A percentile compares a stretch with the other conserved stretches of the same genome.
phyloP scores from a whole-genome alignment of 2,329 filamentous ascomycete species.

The Exophiala phaeomuriformis region DNA sequence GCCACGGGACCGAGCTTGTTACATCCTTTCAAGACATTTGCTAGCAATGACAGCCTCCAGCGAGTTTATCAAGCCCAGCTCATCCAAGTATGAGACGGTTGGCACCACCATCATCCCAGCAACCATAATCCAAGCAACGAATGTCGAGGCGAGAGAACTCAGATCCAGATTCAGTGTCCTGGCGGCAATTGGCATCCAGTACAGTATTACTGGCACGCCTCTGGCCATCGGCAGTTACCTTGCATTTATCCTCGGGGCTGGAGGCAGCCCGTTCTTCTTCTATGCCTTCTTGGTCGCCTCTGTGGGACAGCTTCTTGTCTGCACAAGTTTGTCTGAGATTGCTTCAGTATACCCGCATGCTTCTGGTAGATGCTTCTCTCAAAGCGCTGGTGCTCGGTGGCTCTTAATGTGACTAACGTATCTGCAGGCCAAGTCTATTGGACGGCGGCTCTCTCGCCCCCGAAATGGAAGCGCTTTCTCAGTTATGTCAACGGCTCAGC shows the following conservation, averaged over 20 bases:
- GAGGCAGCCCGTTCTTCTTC: constrained; percentile 16
- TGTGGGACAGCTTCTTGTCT: neutral
- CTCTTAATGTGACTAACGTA: too few relatives aligned
- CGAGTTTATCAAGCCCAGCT: too few relatives aligned
- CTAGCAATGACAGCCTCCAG: too few relatives aligned
- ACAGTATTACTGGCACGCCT: constrained; percentile 5
- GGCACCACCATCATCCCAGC: too few relatives aligned
- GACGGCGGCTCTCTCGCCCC: constrained; percentile 35
- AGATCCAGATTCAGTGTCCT: too few relatives aligned
- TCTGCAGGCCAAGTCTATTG: constrained; percentile 5
- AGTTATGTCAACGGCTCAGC: constrained; percentile 47
- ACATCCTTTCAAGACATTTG: too few relatives aligned
- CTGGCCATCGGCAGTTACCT: constrained; percentile 17
- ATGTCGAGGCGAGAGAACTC: too few relatives aligned
- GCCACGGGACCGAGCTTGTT: too few relatives aligned
- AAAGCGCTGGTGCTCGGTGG: too few relatives aligned
- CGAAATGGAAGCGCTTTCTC: constrained; percentile 39
- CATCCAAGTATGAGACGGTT: too few relatives aligned
- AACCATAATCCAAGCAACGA: too few relatives aligned
- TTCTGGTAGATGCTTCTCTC: constrained; percentile 40
- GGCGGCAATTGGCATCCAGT: constrained; percentile 1
- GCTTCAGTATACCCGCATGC: constrained; percentile 46
- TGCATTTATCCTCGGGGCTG: constrained; percentile 9
- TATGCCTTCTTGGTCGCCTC: constrained; percentile 12
- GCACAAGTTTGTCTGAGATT: constrained; percentile 32